Conservation (phyloP, 140 eudicot genomes). For the Senecio squalidus region DNA sequence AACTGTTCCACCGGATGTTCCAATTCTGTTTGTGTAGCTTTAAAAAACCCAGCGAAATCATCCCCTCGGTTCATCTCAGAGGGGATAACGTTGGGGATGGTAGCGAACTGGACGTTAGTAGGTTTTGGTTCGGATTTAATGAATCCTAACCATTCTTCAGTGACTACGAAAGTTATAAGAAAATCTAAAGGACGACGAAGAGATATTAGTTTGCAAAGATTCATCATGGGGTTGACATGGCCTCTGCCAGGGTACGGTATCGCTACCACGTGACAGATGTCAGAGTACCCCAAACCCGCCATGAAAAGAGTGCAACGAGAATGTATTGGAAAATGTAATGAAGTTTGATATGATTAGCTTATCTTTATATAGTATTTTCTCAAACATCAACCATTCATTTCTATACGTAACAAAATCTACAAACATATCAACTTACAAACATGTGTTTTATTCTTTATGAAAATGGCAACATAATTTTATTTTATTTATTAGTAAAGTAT, state of each 20-base stretch:
- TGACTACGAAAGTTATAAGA: slow-evolving; percentile 43
- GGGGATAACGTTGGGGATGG: slow-evolving; percentile 61
- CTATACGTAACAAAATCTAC: too few species aligned
- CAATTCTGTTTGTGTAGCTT: slow-evolving; percentile 37
- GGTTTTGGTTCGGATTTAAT: slow-evolving; percentile 33
- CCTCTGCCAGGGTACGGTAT: slow-evolving; percentile 81
- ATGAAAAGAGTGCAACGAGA: slow-evolving; percentile 8
- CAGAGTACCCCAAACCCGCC: slow-evolving; percentile 13
- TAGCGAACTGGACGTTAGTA: slow-evolving; percentile 28
- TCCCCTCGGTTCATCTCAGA: slow-evolving; percentile 50
- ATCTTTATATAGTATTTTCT: too few species aligned
- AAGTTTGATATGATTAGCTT: too few species aligned
- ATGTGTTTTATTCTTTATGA: too few species aligned
- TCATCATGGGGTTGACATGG: slow-evolving; percentile 70
- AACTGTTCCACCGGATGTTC: slow-evolving; percentile 47
- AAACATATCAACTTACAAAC: too few species aligned
- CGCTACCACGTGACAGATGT: slow-evolving; percentile 46
- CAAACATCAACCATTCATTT: too few species aligned
- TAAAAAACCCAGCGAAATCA: slow-evolving; percentile 37
- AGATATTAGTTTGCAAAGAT: slow-evolving; percentile 49
- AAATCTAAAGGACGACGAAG: slow-evolving; percentile 14
- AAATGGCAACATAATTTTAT: too few species aligned
- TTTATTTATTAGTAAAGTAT: too few species aligned
- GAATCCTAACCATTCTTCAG: slow-evolving; percentile 65
- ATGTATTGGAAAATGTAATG: too few species aligned